phyloP scores from a whole-genome alignment of 805 yeast species.

The Peterozyma toletana region DNA sequence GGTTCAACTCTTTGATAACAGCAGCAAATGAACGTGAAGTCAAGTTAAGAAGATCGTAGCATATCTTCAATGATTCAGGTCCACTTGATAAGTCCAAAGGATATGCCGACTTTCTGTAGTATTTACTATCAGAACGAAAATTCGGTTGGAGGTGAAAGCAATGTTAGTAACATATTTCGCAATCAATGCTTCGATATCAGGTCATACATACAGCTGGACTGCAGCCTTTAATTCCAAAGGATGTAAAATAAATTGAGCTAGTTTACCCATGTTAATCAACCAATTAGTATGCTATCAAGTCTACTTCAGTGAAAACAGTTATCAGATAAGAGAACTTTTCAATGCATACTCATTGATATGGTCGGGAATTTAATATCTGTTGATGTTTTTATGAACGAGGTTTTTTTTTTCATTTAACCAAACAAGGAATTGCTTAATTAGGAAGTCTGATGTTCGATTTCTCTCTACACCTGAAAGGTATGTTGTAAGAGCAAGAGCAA shows the following conservation, averaged over 20 bases:
- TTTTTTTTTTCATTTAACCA: too few relatives aligned
- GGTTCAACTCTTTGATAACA: slow-evolving; percentile 85
- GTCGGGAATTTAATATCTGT: too few relatives aligned
- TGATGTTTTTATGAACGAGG: too few relatives aligned
- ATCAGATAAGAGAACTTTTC: too few relatives aligned
- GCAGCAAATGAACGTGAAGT: slow-evolving; percentile 94
- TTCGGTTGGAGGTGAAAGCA: neutral
- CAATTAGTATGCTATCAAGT: neutral
- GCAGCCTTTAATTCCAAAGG: slow-evolving; percentile 70
- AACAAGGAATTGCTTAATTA: too few relatives aligned
- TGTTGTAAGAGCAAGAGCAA: too few relatives aligned
- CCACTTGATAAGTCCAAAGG: slow-evolving; percentile 36
- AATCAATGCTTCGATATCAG: neutral
- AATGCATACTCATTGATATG: too few relatives aligned
- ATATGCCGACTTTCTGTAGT: slow-evolving; percentile 45
- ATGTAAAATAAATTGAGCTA: slow-evolving; percentile 51
- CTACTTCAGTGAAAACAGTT: too few relatives aligned
- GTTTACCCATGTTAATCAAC: slow-evolving; percentile 45
- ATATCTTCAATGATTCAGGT: slow-evolving; percentile 42
- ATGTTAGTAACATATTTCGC: neutral
- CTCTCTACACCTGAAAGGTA: too few relatives aligned
- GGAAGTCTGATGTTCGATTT: too few relatives aligned
- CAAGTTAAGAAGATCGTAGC: slow-evolving; percentile 56
- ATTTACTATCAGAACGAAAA: slow-evolving; percentile 21
- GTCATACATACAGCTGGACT: slow-evolving; percentile 41